Base-by-base conservation (phyloP, 106 monocot genomes). In the Allium sativum region DNA sequence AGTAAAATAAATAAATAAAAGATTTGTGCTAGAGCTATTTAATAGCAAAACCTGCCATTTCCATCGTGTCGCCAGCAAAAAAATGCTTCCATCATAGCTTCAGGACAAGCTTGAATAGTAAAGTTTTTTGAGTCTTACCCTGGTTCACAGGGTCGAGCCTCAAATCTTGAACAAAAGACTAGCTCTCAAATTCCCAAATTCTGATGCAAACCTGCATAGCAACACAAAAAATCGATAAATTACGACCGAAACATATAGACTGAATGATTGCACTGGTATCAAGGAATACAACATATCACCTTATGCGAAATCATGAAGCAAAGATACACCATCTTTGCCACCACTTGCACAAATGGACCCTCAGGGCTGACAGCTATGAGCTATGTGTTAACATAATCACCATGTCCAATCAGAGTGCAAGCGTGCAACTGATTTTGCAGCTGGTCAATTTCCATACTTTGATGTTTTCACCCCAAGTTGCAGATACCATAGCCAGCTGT, bases 111-210 rank as follows among this genome's bases (percentile, higher is more conserved):
- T 66, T 10, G 66, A 53, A 44, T 42, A 66, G 53, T 66, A 54
- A 16, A 66, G 53, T 53, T 65, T 58, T 41, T 41, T 22, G 40
- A 58, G 31, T 31, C 31, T 31, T 31, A 5, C 31, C 31, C 4
- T 31, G 0, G 0, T 31, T 31, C 31, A 31, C 31, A 31, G 31
- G 31, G 31, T 31, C 31, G 0, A 68, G 69, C 64, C 58, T 75
- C 48, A 75, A 56, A 64, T 75, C 75, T 46, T 75, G 75, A 21
- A 75, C 75, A 13, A 75, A 55, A 12, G 68, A 63, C 64, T 75
- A 69, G 64, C 75, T 75, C 75, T 75, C 75, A 0, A 76, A 51
- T 53, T 69, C 76, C 69, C 70, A 76, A 31, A 76, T 76, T 70
- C 70, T 69, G 19, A 76, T 58, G 21, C 76, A 69, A 14, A 57